These are phyloP conservation scores for Aquilaria yunnanensis DNA, from an alignment of 345 rosid species.

Conservation along the genomic window DNA sequence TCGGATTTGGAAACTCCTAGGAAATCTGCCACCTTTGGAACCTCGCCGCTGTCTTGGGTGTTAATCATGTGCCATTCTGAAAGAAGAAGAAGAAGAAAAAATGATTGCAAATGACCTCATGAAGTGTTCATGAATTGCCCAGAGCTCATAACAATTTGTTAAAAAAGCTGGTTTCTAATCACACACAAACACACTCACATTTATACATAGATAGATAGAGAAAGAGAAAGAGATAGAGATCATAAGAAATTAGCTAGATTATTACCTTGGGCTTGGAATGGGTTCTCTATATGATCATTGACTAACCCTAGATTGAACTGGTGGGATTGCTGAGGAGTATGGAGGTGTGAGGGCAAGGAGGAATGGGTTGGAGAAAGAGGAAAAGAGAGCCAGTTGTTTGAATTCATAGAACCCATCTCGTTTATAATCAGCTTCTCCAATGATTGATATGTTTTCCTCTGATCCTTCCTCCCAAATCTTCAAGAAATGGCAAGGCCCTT, in stretches of 20 bases:
- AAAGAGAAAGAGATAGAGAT: not conserved
- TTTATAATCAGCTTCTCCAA: not conserved
- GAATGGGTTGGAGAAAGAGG: constrained; percentile 84
- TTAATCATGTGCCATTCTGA: constrained; percentile 81
- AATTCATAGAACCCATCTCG: constrained; percentile 54
- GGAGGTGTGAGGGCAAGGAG: constrained; percentile 62
- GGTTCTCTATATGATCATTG: constrained; percentile 63
- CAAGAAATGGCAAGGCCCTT: not conserved
- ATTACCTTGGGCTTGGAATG: constrained; percentile 87
- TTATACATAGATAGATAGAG: not conserved
- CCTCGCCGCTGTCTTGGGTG: constrained; percentile 50
- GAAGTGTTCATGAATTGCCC: no score
- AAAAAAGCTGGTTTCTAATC: not conserved
- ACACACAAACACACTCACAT: not conserved
- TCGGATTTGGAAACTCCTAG: constrained; percentile 88
- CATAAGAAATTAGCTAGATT: no score
- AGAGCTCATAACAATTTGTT: no score
- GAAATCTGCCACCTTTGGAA: constrained; percentile 96
- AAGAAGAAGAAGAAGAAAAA: not conserved
- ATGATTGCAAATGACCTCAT: no score
- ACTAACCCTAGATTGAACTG: constrained; percentile 83
- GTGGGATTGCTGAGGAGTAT: constrained; percentile 53
- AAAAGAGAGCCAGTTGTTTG: constrained; percentile 98
- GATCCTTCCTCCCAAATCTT: not conserved
- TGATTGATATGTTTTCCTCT: not conserved